Base-by-base conservation (phyloP, 2,329 filamentous ascomycete species). In the Phoma sp. region DNA sequence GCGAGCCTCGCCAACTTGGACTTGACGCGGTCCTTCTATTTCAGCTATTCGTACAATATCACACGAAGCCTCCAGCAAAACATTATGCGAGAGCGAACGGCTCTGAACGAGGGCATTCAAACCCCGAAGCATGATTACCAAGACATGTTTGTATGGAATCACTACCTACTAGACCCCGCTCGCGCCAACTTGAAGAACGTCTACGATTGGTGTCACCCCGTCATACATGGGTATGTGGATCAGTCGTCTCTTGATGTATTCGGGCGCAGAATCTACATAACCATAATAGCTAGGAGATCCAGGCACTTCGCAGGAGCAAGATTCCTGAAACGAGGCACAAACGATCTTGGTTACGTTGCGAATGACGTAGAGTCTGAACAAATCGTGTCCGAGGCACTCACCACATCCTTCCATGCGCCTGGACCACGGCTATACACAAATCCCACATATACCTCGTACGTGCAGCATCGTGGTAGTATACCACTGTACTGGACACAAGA, bases 351-450 rank as follows among this genome's bases (percentile, higher is more conserved):
- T 11, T 96, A 96, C 71, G 95, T 99, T 49, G 96, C 95, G 47
- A 99, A 99, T 70, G 96, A 99, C 75, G 95, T 99, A 23, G 96
- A 99, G 76, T 98, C 95, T 0, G 95, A 99, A 75, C 95, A 99
- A 73, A 97, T 99, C 56, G 93, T 99, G 4, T 95, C 93, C 0
- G 95, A 99, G 71, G 91, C 92, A 65, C 80, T 93, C 45, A 97
- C 92, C 0, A 99, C 95, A 0, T 97, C 95, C 0, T 97, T 99
- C 65, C 95, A 99, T 77, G 89, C 90, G 3, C 91, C 95, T 4
- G 93, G 92, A 0, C 90, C 90, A 3, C 86, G 86, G 43, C 83
- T 96, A 9, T 97, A 91, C 71, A 87, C 91, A 4, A 98, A 89
- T 68, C 91, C 93, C 1, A 89, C 91, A 25, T 97, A 93, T 73